phyloP scores from a whole-genome alignment of 1,284 basidiomycete genomes.

The Tylopilus sp. region DNA sequence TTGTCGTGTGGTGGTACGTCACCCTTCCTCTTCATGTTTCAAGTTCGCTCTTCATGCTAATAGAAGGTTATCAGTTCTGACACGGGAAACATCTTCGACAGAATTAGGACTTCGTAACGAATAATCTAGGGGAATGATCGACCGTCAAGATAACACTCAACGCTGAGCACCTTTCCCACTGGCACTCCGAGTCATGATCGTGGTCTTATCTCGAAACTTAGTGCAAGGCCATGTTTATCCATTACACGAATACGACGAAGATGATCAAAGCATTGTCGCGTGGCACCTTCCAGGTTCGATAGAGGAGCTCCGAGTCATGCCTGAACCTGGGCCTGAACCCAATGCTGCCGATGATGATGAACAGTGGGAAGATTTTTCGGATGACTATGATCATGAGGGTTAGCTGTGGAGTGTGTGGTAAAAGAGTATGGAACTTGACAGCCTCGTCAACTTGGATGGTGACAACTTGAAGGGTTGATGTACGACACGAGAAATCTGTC shows the following conservation, averaged over 20 bases:
- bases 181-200: slow-evolving; percentile 86
- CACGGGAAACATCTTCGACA: slow-evolving; percentile 75
- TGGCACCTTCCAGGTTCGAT: slow-evolving; percentile 68
- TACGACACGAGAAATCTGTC: slow-evolving; percentile 77
- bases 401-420: slow-evolving; percentile 87
- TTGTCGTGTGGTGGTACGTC: slow-evolving; percentile 61
- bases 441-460: slow-evolving; percentile 76
- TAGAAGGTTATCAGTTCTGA: slow-evolving; percentile 65
- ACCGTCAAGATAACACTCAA: slow-evolving; percentile 57
- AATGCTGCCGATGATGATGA: too few species aligned
- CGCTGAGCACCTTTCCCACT: slow-evolving; percentile 84
- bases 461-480: slow-evolving; percentile 81
- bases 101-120: slow-evolving; percentile 82
- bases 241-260: slow-evolving; percentile 88
- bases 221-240: slow-evolving; percentile 79
- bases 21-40: neutral
- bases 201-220: slow-evolving; percentile 80
- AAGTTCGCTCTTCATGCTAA: slow-evolving; percentile 4
- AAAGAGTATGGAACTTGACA: slow-evolving; percentile 91
- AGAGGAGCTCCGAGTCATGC: slow-evolving; percentile 53
- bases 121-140: slow-evolving; percentile 57
- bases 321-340: slow-evolving; percentile 39
- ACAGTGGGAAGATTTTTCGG: too few species aligned
- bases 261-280: slow-evolving; percentile 81
- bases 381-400: too few species aligned